Conservation (phyloP, 2,329 filamentous ascomycete genomes). For the Exophiala sideris region DNA sequence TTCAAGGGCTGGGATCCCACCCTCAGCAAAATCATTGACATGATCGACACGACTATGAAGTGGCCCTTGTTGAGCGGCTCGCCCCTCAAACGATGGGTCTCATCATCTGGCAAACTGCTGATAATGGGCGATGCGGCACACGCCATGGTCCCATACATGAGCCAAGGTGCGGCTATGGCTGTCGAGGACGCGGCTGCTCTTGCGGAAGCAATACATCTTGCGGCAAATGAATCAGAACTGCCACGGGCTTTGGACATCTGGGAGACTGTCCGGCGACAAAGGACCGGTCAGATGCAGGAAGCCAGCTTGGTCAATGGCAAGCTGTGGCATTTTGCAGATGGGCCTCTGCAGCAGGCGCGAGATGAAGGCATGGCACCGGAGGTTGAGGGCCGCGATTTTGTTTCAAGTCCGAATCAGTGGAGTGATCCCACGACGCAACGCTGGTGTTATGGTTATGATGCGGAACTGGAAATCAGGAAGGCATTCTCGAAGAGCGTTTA, state of each 20-base stretch:
- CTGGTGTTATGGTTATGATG: constrained; percentile 52
- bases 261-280: constrained; percentile 35
- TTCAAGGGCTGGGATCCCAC: constrained; percentile 28
- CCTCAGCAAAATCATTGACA: constrained; percentile 36
- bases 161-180: constrained; percentile 44
- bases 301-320: constrained; percentile 47
- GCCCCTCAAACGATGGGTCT: constrained; percentile 32
- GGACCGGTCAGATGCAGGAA: constrained; percentile 42
- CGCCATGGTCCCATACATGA: constrained; percentile 46
- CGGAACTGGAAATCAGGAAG: constrained; percentile 37
- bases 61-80: constrained; percentile 32
- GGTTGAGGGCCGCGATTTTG: constrained; percentile 37
- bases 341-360: constrained; percentile 41
- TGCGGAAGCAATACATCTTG: constrained; percentile 22
- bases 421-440: constrained; percentile 45
- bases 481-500: constrained; percentile 24
- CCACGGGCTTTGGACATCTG: constrained; percentile 36
- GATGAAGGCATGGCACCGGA: constrained; percentile 44
- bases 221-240: constrained; percentile 29
- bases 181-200: constrained; percentile 44
- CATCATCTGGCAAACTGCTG: constrained; percentile 32
- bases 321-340: constrained; percentile 49
- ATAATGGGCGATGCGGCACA: constrained; percentile 45
- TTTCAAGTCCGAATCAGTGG: constrained; percentile 48
- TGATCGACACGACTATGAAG: constrained; percentile 36